Conservation (phyloP, 169 alveolate species). For the Plasmodium cynomolgi region DNA sequence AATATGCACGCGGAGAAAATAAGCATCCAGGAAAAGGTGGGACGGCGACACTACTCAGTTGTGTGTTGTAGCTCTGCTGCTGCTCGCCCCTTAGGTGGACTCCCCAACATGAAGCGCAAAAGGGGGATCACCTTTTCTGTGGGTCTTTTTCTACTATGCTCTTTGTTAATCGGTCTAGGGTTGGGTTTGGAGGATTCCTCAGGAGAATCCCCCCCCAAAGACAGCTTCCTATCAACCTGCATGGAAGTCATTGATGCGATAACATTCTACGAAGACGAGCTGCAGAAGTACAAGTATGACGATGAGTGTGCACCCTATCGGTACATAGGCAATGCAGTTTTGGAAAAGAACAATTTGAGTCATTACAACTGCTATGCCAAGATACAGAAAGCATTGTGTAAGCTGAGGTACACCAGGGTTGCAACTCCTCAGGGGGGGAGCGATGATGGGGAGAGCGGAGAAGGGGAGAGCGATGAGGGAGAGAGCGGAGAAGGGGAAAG, state of each 20-base stretch:
- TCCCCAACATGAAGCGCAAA: neutral
- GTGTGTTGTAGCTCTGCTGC: neutral
- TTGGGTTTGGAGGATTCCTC: neutral
- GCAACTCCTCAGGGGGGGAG: neutral
- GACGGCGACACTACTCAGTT: neutral
- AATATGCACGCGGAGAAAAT: neutral
- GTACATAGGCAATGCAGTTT: constrained; percentile 30
- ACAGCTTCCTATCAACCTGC: constrained; percentile 28
- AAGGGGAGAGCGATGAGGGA: neutral
- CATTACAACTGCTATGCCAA: constrained; percentile 28
- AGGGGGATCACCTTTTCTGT: neutral
- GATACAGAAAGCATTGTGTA: constrained; percentile 44
- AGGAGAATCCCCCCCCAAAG: neutral
- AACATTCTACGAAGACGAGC: constrained; percentile 34
- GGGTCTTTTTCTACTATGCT: neutral
- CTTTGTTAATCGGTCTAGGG: neutral
- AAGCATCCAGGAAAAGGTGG: neutral
- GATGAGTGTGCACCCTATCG: constrained; percentile 13
- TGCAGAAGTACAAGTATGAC: constrained; percentile 29
- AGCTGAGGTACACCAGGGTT: constrained; percentile 4
- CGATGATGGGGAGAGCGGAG: neutral
- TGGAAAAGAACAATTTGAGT: constrained; percentile 12
- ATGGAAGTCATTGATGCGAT: constrained; percentile 9
- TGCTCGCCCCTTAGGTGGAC: neutral
- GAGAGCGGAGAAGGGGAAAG: neutral